A percentile compares a stretch with the other conserved stretches of the same genome.
Evolutionary conservation across 805 yeast genomes (phyloP).

Genomic region (Dipodascopsis uninucleata): DNA sequence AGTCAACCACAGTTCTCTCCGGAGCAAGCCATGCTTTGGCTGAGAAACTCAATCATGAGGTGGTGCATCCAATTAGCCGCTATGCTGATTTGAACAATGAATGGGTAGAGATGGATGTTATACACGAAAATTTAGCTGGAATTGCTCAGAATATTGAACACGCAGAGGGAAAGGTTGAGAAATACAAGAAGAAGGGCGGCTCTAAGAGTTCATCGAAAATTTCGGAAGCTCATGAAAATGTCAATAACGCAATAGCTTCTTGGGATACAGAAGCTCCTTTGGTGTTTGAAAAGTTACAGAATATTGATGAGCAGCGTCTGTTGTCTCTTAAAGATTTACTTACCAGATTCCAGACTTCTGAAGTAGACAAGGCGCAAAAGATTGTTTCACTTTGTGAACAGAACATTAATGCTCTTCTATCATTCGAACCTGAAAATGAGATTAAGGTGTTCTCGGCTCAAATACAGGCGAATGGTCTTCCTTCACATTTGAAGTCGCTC

Average conservation of each 20-base stretch:
- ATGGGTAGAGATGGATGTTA: slow-evolving; percentile 52
- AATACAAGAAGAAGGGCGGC: slow-evolving; percentile 32
- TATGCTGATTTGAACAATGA: slow-evolving; percentile 52
- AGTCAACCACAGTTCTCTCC: slow-evolving; percentile 34
- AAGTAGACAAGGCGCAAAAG: slow-evolving; percentile 50
- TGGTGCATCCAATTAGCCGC: slow-evolving; percentile 39
- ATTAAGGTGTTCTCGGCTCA: slow-evolving; percentile 50
- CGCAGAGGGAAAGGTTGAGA: slow-evolving; percentile 43
- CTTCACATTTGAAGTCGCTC: slow-evolving; percentile 1
- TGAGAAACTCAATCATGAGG: slow-evolving; percentile 39
- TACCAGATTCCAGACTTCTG: slow-evolving; percentile 59
- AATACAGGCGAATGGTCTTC: slow-evolving; percentile 22
- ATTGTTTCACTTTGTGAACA: slow-evolving; percentile 53
- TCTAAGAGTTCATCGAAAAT: slow-evolving; percentile 35
- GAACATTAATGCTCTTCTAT: slow-evolving; percentile 61
- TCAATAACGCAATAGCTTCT: slow-evolving; percentile 40
- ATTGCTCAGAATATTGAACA: slow-evolving; percentile 44
- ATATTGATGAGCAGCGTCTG: slow-evolving; percentile 61
- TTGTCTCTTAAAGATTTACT: slow-evolving; percentile 61
- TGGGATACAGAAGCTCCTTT: slow-evolving; percentile 81
- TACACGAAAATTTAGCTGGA: slow-evolving; percentile 45
- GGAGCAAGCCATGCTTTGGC: slow-evolving; percentile 36
- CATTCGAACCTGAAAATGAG: slow-evolving; percentile 59
- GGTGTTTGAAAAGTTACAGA: slow-evolving; percentile 70
- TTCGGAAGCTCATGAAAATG: slow-evolving; percentile 42